Base-by-base conservation (phyloP, 192 early-diverging fungal species). In the Gonapodya sp. region DNA sequence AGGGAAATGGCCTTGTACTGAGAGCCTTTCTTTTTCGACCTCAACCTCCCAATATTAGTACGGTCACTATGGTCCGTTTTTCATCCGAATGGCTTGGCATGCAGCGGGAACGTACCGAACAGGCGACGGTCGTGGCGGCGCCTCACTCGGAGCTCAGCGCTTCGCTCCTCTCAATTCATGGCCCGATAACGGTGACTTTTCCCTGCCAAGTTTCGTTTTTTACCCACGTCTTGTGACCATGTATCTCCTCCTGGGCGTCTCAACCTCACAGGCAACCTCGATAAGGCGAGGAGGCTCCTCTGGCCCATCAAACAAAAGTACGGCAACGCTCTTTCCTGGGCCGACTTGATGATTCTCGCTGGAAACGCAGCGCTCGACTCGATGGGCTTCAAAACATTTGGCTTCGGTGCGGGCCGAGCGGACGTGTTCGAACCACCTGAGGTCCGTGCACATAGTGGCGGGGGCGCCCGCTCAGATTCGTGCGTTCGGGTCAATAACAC, bases 41-140 rank as follows among this genome's bases (percentile, higher is more conserved):
- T 64, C 46, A 16, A 64, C 46, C 24, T 16, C 46, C 46, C 46
- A 64, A 16, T 24, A 16, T 24, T 64, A 78, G 32, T 79, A 35
- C n/a, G 79, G 79, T 35, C 79, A 79, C 79, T 79, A 79, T 36
- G 79, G 79, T 16, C 18, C 18, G 8, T 35, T 79, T 35, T 79
- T 79, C 34, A 79, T 79, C 34, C 79, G 79, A 32, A 79, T 79
- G 79, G 79, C 79, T n/a, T 79, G 79, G 79, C 79, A 79, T 35
- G 35, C 32, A 18, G 79, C 79, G 32, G 79, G 79, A 30, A 79
- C 79, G 18, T 79, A 79, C 79, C 14, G 79, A 30, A 32, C 78
- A 30, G 81, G 78, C 0, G 81, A 75, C 75, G 75, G 75, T 34
- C 75, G 75, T 37, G 32, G 81, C 34, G 46, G 73, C 80, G 2